Evolutionary conservation across 768 basidiomycete genomes (phyloP).

Genomic region (Xerocomellus intermedius): DNA sequence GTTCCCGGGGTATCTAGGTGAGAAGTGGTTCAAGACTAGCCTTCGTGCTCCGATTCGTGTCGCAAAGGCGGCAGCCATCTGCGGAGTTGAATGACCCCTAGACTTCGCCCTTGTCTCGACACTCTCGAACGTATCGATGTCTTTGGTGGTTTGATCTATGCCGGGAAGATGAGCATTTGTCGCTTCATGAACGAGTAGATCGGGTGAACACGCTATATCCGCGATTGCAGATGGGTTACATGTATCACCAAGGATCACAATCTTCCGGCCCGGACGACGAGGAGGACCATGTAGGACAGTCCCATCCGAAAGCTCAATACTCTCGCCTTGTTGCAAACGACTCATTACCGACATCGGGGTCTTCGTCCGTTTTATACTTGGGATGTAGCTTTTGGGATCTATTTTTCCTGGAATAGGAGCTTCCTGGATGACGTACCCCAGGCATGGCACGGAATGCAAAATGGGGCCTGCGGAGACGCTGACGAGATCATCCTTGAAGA

Average conservation of each 20-base stretch:
- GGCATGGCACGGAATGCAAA: conserved; percentile 73
- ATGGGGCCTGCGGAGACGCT: conserved; percentile 79
- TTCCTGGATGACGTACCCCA: conserved; percentile 77
- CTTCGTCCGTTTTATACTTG: conserved; percentile 66
- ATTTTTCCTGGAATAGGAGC: conserved; percentile 75
- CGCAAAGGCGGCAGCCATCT: conserved; percentile 85
- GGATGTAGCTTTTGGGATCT: conserved; percentile 62
- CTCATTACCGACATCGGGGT: conserved; percentile 68
- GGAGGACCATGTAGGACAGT: conserved; percentile 67
- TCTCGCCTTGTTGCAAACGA: conserved; percentile 62
- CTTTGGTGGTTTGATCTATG: conserved; percentile 58
- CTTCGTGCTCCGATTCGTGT: conserved; percentile 56
- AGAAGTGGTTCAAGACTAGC: conserved; percentile 84
- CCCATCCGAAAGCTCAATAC: conserved; percentile 65
- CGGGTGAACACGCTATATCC: conserved; percentile 58
- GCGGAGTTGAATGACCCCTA: conserved; percentile 88
- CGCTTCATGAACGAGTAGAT: conserved; percentile 83
- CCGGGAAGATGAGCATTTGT: conserved; percentile 82
- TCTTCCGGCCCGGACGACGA: conserved; percentile 65
- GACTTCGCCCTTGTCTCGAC: conserved; percentile 65
- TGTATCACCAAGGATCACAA: conserved; percentile 85
- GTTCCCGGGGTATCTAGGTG: conserved; percentile 72
- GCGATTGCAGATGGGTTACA: conserved; percentile 71
- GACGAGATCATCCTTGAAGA: conserved; percentile 55
- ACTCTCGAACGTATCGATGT: conserved; percentile 55